Evolutionary conservation across 768 basidiomycete genomes (phyloP).

Genomic region (Mrakia frigida): DNA sequence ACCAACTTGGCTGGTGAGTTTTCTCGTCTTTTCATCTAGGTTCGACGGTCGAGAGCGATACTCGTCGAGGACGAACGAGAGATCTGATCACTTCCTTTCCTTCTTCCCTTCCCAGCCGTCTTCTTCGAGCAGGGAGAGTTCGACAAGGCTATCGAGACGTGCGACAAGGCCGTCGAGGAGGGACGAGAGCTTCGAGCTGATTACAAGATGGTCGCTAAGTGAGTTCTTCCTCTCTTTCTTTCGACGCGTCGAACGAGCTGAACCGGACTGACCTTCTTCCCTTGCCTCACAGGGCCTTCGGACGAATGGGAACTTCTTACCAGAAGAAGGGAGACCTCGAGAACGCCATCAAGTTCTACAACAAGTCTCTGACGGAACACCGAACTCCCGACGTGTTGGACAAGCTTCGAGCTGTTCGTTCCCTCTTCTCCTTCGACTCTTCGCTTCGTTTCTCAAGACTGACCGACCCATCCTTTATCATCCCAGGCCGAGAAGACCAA

Average conservation of each 20-base stretch:
- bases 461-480: neutral
- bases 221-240: neutral
- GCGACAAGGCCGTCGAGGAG: constrained; percentile 94
- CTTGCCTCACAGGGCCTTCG: constrained; percentile 57
- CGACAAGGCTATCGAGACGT: constrained; percentile 81
- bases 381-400: constrained; percentile 86
- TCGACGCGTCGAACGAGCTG: neutral
- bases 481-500: constrained; percentile 64
- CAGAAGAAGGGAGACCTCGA: constrained; percentile 67
- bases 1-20: constrained; percentile 74
- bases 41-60: too few relatives aligned
- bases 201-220: constrained; percentile 89
- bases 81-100: constrained; percentile 3
- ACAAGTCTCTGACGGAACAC: constrained; percentile 92
- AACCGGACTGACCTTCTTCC: neutral
- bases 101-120: constrained; percentile 54
- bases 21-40: neutral
- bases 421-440: neutral
- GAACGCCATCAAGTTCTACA: constrained; percentile 81
- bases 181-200: constrained; percentile 86
- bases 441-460: too few relatives aligned
- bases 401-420: constrained; percentile 64
- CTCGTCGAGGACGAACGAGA: neutral
- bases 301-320: constrained; percentile 81
- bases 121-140: constrained; percentile 92